phyloP scores from a whole-genome alignment of 441 rosid genomes.

The Iberis amara region DNA sequence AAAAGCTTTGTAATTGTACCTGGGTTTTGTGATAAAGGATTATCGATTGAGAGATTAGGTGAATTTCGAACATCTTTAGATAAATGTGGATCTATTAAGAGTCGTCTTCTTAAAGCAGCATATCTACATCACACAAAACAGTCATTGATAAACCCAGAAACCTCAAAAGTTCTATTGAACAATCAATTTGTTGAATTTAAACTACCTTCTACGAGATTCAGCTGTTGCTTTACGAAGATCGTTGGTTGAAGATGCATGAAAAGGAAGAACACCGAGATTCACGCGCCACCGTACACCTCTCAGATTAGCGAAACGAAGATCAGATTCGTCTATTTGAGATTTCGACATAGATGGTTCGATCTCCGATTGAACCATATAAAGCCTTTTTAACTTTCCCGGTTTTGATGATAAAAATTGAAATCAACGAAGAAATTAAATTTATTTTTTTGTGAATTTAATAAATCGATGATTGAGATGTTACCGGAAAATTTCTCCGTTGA shows the following conservation, averaged over 20 bases:
- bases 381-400: background rate
- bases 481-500: constrained; percentile 13
- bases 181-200: too few relatives aligned
- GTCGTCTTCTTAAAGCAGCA: constrained; percentile 71
- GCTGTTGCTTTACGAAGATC: constrained; percentile 81
- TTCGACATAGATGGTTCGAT: constrained; percentile 31
- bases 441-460: background rate
- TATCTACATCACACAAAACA: constrained; percentile 38
- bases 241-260: constrained; percentile 51
- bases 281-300: constrained; percentile 90
- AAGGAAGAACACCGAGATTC: constrained; percentile 77
- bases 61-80: constrained; percentile 52
- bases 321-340: constrained; percentile 24
- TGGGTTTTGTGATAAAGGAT: constrained; percentile 90
- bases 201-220: constrained; percentile 78
- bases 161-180: background rate
- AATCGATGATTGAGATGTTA: constrained; percentile 4
- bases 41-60: constrained; percentile 67
- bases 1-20: constrained; percentile 33
- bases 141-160: background rate
- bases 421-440: background rate
- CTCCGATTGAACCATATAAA: constrained; percentile 33
- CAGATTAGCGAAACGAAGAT: constrained; percentile 43
- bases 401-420: background rate
- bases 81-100: constrained; percentile 71